A percentile compares a stretch with the other conserved stretches of the same genome.
phyloP scores from a whole-genome alignment of 2,329 filamentous ascomycete genomes.

The Arthrobotrys conoides region DNA sequence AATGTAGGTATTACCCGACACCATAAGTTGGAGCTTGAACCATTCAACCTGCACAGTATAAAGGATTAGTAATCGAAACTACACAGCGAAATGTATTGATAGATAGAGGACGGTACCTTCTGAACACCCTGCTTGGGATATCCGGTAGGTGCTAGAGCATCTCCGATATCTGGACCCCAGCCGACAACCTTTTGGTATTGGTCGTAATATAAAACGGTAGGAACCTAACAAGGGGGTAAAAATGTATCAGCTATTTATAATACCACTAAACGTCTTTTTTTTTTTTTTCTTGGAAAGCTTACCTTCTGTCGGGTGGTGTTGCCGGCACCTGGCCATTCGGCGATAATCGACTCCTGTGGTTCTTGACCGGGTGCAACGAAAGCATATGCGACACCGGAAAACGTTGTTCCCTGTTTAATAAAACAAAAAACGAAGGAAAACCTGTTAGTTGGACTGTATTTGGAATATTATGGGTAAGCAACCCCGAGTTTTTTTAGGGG shows the following conservation, averaged over 20 bases:
- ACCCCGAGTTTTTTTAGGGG: background rate
- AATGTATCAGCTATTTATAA: slow-evolving; percentile 32
- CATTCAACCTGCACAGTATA: slow-evolving; percentile 76
- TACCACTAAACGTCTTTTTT: background rate
- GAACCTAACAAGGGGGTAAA: slow-evolving; percentile 76
- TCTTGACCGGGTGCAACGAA: slow-evolving; percentile 88
- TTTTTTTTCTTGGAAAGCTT: slow-evolving; percentile 61
- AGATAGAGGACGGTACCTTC: slow-evolving; percentile 72
- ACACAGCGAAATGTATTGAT: background rate
- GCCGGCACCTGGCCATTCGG: slow-evolving; percentile 97
- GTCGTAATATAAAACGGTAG: slow-evolving; percentile 99
- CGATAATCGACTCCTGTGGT: slow-evolving; percentile 98
- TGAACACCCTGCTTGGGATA: slow-evolving; percentile 98
- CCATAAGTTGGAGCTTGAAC: slow-evolving; percentile 99
- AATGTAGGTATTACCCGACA: slow-evolving; percentile 98
- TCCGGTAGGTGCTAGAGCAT: slow-evolving; percentile 94
- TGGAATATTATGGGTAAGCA: slow-evolving; percentile 42
- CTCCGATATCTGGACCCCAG: slow-evolving; percentile 98
- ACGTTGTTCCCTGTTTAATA: slow-evolving; percentile 83
- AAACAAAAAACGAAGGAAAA: background rate
- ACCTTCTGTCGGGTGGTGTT: slow-evolving; percentile 99
- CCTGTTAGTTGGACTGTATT: slow-evolving; percentile 34
- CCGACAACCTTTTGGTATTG: slow-evolving; percentile 99
- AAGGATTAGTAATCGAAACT: slow-evolving; percentile 18
- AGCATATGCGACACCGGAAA: slow-evolving; percentile 94